phyloP scores from a whole-genome alignment of 2,329 filamentous ascomycete genomes.

The Cladophialophora carrionii region DNA sequence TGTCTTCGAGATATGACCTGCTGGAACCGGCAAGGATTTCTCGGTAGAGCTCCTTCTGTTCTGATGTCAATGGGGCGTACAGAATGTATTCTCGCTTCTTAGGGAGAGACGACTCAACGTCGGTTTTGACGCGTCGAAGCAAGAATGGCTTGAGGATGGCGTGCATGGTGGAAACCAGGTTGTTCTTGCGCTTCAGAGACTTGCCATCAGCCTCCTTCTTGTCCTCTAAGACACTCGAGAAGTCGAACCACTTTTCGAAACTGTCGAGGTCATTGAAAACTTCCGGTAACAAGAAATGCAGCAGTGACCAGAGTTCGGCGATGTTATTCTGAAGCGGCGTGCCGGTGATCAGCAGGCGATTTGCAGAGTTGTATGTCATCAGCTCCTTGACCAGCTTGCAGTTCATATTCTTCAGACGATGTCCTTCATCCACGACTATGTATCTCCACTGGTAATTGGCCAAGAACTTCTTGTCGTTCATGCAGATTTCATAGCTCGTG shows the following conservation, averaged over 20 bases:
- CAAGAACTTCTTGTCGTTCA: conserved; percentile 82
- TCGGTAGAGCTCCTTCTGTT: conserved; percentile 89
- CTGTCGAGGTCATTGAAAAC: conserved; percentile 93
- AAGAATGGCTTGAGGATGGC: conserved; percentile 90
- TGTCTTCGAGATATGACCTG: conserved; percentile 54
- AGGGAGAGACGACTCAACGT: conserved; percentile 87
- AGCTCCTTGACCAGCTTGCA: conserved; percentile 88
- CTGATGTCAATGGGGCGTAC: conserved; percentile 86
- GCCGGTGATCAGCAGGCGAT: conserved; percentile 87
- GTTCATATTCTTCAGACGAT: conserved; percentile 95
- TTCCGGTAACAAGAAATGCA: conserved; percentile 89
- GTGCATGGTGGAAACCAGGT: conserved; percentile 84
- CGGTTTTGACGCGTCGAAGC: conserved; percentile 84
- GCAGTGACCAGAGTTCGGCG: conserved; percentile 88
- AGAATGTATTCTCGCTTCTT: conserved; percentile 97
- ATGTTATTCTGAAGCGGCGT: conserved; percentile 96
- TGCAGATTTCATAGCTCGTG: conserved; percentile 94
- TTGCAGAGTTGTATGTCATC: conserved; percentile 85
- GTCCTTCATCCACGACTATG: conserved; percentile 98
- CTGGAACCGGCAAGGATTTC: conserved; percentile 79
- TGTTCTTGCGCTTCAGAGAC: conserved; percentile 75
- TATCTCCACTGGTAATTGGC: conserved; percentile 92
- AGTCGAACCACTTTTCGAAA: conserved; percentile 97
- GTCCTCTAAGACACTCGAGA: conserved; percentile 86
- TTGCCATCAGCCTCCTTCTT: conserved; percentile 72